A percentile compares a stretch with the other conserved stretches of the same genome.
phyloP scores from a whole-genome alignment of 805 yeast species.

The Teunomyces barrocoloradensis region DNA sequence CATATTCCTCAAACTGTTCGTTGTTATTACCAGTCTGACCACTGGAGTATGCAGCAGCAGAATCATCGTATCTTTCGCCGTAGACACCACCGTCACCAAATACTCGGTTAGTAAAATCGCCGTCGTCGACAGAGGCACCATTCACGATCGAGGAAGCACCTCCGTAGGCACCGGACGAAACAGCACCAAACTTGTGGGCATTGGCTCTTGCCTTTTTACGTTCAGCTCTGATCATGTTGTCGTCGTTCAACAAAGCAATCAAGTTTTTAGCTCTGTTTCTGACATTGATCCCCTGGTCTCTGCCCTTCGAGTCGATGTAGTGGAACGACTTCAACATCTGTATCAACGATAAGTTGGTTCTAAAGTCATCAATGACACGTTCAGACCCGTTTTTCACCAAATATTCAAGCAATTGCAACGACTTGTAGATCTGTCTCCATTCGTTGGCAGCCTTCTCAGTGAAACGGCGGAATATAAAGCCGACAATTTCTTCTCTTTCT shows the following conservation, averaged over 20 bases:
- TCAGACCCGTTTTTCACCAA: conserved; percentile 91
- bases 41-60: conserved; percentile 42
- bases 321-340: conserved; percentile 91
- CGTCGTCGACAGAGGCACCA: conserved; percentile 41
- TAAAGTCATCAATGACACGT: conserved; percentile 90
- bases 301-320: conserved; percentile 88
- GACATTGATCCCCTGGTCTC: conserved; percentile 95
- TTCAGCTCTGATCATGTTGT: conserved; percentile 71
- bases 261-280: conserved; percentile 85
- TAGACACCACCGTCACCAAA: conserved; percentile 73
- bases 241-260: conserved; percentile 70
- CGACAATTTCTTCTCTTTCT: conserved; percentile 75
- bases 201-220: conserved; percentile 88
- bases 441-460: conserved; percentile 95
- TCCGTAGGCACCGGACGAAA: conserved; percentile 53
- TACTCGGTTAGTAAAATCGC: conserved; percentile 51
- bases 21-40: conserved; percentile 32
- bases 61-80: conserved; percentile 63
- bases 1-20: conserved; percentile 60
- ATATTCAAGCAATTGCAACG: conserved; percentile 88
- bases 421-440: conserved; percentile 97
- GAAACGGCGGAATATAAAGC: conserved; percentile 80
- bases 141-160: conserved; percentile 44
- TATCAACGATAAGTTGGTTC: conserved; percentile 76
- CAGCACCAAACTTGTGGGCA: conserved; percentile 78